phyloP scores from a whole-genome alignment of 495 filamentous ascomycete species.

The Penicillium dipodomyicola region DNA sequence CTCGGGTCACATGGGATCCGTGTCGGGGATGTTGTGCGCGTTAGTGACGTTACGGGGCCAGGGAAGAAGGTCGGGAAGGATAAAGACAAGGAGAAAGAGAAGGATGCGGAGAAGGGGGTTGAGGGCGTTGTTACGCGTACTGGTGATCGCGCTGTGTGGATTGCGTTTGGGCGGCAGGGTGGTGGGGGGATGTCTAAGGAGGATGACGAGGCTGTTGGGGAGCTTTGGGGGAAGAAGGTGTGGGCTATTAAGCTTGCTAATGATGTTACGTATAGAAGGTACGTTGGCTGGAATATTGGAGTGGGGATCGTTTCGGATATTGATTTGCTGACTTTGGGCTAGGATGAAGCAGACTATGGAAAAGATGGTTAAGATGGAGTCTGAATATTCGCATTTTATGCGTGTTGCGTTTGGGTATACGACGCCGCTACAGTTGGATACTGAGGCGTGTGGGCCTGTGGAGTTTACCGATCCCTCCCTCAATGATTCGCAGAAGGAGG shows the following conservation, averaged over 20 bases:
- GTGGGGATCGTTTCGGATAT: not conserved
- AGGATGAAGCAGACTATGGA: slow-evolving; percentile 92
- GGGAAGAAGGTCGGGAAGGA: slow-evolving; percentile 58
- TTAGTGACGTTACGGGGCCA: slow-evolving; percentile 69
- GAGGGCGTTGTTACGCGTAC: slow-evolving; percentile 82
- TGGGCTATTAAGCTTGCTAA: slow-evolving; percentile 91
- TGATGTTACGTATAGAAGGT: slow-evolving; percentile 87
- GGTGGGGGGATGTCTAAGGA: slow-evolving; percentile 45
- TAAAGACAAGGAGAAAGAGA: slow-evolving; percentile 65
- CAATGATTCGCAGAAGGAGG: slow-evolving; percentile 89
- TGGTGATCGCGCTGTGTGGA: slow-evolving; percentile 53
- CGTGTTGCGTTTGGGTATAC: slow-evolving; percentile 75
- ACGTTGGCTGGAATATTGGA: slow-evolving; percentile 14
- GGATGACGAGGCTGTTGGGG: slow-evolving; percentile 59
- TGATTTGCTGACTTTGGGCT: slow-evolving; percentile 4
- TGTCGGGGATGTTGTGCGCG: slow-evolving; percentile 80
- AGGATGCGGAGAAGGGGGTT: slow-evolving; percentile 59
- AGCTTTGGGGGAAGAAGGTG: slow-evolving; percentile 58
- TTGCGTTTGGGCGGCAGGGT: slow-evolving; percentile 68
- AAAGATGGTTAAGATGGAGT: slow-evolving; percentile 68
- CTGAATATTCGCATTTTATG: slow-evolving; percentile 71
- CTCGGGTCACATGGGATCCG: slow-evolving; percentile 81
- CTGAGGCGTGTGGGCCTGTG: slow-evolving; percentile 57
- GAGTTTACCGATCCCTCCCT: slow-evolving; percentile 76
- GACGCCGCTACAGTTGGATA: slow-evolving; percentile 39